Evolutionary conservation across 1,284 basidiomycete genomes (phyloP).

Genomic region (Rhizopogon hawkerae): DNA sequence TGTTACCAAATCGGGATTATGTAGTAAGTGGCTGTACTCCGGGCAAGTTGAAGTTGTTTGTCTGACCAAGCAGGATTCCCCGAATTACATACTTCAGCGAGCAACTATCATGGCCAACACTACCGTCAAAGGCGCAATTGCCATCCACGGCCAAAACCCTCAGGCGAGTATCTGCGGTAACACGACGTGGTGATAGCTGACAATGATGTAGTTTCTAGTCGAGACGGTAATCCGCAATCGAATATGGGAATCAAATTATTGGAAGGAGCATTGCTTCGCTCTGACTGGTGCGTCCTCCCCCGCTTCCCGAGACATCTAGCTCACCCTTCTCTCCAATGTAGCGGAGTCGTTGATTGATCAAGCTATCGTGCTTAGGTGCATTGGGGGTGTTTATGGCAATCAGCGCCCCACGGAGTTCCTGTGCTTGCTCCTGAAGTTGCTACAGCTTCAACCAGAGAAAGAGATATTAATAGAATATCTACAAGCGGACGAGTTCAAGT

Average conservation of each 20-base stretch:
- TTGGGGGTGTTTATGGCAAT: constrained; percentile 93
- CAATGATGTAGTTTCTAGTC: constrained; percentile 71
- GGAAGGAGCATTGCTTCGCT: constrained; percentile 97
- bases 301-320: neutral
- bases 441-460: constrained; percentile 96
- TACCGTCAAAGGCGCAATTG: constrained; percentile 70
- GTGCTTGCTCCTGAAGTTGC: constrained; percentile 84
- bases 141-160: constrained; percentile 93
- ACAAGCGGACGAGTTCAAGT: constrained; percentile 97
- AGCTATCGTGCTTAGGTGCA: constrained; percentile 71
- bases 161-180: constrained; percentile 44
- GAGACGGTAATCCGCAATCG: constrained; percentile 95
- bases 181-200: constrained; percentile 11
- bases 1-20: too few relatives aligned
- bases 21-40: too few relatives aligned
- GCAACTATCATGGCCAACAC: constrained; percentile 73
- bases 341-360: constrained; percentile 93
- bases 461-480: constrained; percentile 95
- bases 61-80: too few relatives aligned
- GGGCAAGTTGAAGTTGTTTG: too few relatives aligned
- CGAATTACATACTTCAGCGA: neutral
- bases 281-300: constrained; percentile 55
- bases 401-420: constrained; percentile 89
- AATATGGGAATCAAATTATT: constrained; percentile 92
- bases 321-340: constrained; percentile 24